Conservation (phyloP, 2,329 filamentous ascomycete genomes). For the Diaporthe eres region DNA sequence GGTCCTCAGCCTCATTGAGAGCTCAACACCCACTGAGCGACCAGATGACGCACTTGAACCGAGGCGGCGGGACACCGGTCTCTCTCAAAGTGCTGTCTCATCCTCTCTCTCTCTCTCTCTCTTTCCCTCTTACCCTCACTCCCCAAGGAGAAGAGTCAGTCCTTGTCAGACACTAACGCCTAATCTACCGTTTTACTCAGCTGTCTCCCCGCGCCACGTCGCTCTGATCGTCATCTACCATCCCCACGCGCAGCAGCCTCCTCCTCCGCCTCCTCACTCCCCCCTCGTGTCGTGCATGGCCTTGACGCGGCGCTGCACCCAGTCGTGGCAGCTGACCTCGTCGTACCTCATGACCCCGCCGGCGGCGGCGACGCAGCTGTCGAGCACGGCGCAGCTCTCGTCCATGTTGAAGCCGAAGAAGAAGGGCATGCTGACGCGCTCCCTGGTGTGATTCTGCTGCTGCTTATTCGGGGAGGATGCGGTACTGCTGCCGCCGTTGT, state of each 20-base stretch:
- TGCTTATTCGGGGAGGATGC: not conserved
- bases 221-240: not conserved
- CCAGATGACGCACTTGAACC: conserved; percentile 10
- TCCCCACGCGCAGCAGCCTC: not conserved
- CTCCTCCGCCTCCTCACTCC: not conserved
- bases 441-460: conserved; percentile 38
- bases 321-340: conserved; percentile 56
- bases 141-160: not conserved
- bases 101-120: not conserved
- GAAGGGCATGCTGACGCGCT: conserved; percentile 61
- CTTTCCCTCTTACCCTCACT: not conserved
- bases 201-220: not conserved
- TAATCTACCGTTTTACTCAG: too few species aligned
- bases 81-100: not conserved
- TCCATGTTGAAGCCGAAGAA: conserved; percentile 60
- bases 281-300: conserved; percentile 51
- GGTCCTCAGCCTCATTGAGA: conserved; percentile 23
- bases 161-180: not conserved
- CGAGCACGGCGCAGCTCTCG: conserved; percentile 57
- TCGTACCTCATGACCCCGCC: conserved; percentile 54
- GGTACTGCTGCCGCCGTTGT: conserved; percentile 48
- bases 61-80: conserved; percentile 15
- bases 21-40: not conserved
- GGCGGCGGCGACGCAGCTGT: conserved; percentile 51
- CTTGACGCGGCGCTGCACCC: conserved; percentile 53